These are phyloP conservation scores for Cladosporium sp. DNA, from an alignment of 2,329 filamentous ascomycete species.

Conservation along the genomic window DNA sequence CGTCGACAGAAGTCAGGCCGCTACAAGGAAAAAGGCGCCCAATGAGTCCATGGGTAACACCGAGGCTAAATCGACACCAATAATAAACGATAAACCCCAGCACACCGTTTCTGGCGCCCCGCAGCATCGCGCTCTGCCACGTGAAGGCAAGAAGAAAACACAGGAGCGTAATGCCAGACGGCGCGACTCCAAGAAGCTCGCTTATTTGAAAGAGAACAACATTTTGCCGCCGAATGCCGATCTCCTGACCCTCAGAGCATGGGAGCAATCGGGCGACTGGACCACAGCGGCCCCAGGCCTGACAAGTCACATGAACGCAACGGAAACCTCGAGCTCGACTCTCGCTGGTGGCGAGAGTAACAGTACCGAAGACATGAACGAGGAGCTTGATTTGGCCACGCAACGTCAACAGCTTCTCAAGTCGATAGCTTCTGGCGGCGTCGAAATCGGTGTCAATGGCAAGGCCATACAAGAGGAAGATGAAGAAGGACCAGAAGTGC, in stretches of 20 bases:
- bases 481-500: constrained; percentile 22
- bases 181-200: constrained; percentile 46
- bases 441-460: constrained; percentile 39
- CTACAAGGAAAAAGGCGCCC: neutral
- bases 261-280: constrained; percentile 26
- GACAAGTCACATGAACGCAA: neutral
- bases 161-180: constrained; percentile 53
- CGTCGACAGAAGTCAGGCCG: neutral
- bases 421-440: constrained; percentile 49
- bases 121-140: neutral
- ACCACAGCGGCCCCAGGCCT: neutral
- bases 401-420: constrained; percentile 44
- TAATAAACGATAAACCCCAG: neutral
- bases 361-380: constrained; percentile 23
- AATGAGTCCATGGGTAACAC: neutral
- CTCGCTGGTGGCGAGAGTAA: neutral
- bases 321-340: constrained; percentile 7
- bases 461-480: constrained; percentile 8
- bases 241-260: constrained; percentile 43
- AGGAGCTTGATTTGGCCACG: neutral
- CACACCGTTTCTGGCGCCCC: neutral
- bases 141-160: constrained; percentile 47
- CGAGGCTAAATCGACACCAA: neutral
- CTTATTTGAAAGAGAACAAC: constrained; percentile 46
- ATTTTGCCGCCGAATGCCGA: constrained; percentile 49